Base-by-base conservation (phyloP, 352 stramenopile genomes). In the Phytophthora sansomeana region DNA sequence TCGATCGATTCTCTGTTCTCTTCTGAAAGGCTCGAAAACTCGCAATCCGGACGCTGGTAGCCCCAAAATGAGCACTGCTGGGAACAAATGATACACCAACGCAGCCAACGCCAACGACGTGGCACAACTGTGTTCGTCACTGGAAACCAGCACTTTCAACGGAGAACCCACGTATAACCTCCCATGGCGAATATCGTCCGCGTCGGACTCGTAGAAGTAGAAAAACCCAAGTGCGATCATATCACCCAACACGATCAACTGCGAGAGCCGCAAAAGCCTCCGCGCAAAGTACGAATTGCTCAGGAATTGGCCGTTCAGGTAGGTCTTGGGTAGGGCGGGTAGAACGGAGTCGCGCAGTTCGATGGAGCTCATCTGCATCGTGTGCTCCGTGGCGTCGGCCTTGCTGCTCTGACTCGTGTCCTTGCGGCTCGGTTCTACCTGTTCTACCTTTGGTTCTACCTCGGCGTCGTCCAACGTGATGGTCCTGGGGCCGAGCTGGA, bases 271-370 rank as follows among this genome's bases (percentile, higher is more conserved):
- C 44, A 93, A 58, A 33, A 93, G 51, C 13, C 74, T 72, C 28
- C 86, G 78, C 8, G 87, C 78, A 58, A 95, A 95, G 72, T 93
- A 95, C 46, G 85, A 93, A 72, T 95, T 95, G 54, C 83, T 66
- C 35, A 85, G 85, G 76, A 82, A 95, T 54, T 80, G 72, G 28
- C 79, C 69, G 62, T 76, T 81, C 38, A 90, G 72, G 55, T 83
- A 90, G 10, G 51, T 60, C 28, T 36, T 58, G 9, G 80, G 80
- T 59, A 87, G 52, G 47, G 66, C 59, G 16, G 54, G 68, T 39
- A 69, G 51, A 32, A 65, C 59, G 3, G 72, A 77, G 19, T 69
- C 63, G 5, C 64, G 46, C 7, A 72, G 28, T 6, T 62, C 58
- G 17, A 75, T 74, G 21, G 72, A 81, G 19, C 63, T 80, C 56